Percentiles rank a stretch among this genome's conserved stretches.
Conservation (phyloP, 2,329 filamentous ascomycete species). For the Trichoderma atrobrunneum region DNA sequence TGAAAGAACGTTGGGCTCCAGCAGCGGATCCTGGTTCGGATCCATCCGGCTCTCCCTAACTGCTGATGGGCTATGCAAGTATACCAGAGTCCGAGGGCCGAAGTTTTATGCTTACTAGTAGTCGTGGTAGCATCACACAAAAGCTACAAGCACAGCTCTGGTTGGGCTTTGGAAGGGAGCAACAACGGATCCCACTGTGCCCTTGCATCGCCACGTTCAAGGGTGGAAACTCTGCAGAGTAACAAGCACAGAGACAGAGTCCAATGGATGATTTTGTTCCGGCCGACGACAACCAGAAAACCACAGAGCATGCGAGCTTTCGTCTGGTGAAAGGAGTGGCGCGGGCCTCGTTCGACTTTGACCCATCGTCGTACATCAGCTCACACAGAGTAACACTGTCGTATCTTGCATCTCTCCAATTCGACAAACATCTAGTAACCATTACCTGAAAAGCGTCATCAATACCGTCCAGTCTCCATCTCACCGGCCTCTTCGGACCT, state of each 20-base stretch:
- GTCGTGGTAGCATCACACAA: neutral
- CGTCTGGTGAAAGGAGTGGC: neutral
- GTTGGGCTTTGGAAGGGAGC: neutral
- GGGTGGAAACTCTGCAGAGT: neutral
- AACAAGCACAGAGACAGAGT: neutral
- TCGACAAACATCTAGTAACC: neutral
- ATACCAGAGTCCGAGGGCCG: neutral
- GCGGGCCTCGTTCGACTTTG: conserved; percentile 9
- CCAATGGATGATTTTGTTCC: neutral
- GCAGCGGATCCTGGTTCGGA: neutral
- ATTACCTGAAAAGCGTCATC: neutral
- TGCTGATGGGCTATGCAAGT: neutral
- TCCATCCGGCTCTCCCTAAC: neutral
- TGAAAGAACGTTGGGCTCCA: neutral
- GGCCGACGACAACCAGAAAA: neutral
- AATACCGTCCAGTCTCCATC: neutral
- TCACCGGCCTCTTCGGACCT: neutral
- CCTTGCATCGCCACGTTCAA: conserved; percentile 12
- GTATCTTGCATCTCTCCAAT: neutral
- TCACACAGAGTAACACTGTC: conserved; percentile 13
- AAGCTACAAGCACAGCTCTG: neutral
- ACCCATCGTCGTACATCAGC: conserved; percentile 13
- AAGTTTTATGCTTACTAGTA: conserved; percentile 10
- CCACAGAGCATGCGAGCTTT: neutral
- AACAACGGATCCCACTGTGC: neutral